Evolutionary conservation across 495 filamentous ascomycete species (phyloP), one percentile per base, ranked within the genome.

Genomic region (Annulohypoxylon moriforme): DNA sequence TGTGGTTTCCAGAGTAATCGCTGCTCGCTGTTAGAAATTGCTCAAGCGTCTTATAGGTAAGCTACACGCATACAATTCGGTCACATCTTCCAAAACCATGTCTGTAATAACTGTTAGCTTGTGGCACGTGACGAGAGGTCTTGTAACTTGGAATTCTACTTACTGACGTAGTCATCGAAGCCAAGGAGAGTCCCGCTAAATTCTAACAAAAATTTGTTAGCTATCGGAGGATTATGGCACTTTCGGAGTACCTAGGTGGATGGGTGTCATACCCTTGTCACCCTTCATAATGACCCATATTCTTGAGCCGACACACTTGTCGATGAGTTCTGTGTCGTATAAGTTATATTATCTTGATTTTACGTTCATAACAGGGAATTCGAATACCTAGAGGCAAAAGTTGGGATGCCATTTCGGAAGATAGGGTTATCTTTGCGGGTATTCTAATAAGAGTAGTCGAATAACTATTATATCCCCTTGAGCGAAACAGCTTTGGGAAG

Each of bases 271-370:
- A 91, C 96, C 96, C 85, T 98, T 98, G 80, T 98, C 96, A 68
- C 94, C 93, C 83, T 98, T 98, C 96, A 98, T 98, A 80, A 99
- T 88, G 64, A 99, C 94, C 96, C 96, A 98, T 80, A 99, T 97
- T 73, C 90, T 91, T 20, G 95, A 98, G 38, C 96, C 96, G 63
- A 98, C 93, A 81, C 96, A 98, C 81, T 98, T 97, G 82, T 99
- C 96, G 82, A 99, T 97, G 75, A 99, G 87, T 81, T 99, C 96
- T 98, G 71, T 60, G 20, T 2, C 9, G 14, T 29, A 31, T 73
- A 33, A 74, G 76, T 75, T 24, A 74, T 64, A 31, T 0, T 53
- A 18, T 38, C 49, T 9, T 47, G 9, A 44, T 68, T 34, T 18
- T 38, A n/a, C 13, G 20, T 31, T 7, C 29, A 46, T 36, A 25